phyloP scores from a whole-genome alignment of 192 early-diverging fungal genomes.

The Jimgerdemannia flammicorona region DNA sequence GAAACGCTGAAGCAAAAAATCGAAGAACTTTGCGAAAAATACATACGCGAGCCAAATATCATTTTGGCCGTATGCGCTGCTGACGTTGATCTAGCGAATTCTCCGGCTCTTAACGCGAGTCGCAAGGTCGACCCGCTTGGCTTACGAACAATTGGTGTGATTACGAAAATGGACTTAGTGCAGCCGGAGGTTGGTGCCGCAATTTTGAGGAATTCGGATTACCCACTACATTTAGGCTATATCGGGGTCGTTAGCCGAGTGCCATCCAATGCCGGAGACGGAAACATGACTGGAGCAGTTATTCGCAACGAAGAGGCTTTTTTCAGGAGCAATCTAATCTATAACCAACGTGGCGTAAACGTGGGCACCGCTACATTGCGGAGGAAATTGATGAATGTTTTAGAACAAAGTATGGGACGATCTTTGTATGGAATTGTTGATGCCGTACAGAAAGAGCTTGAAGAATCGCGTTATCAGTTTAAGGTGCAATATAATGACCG shows the following conservation, averaged over 20 bases:
- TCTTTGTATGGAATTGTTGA: slow-evolving; percentile 82
- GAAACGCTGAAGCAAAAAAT: slow-evolving; percentile 73
- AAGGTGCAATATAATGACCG: slow-evolving; percentile 99
- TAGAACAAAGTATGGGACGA: slow-evolving; percentile 90
- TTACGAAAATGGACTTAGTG: slow-evolving; percentile 88
- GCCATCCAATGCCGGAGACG: slow-evolving; percentile 22
- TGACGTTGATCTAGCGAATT: slow-evolving; percentile 86
- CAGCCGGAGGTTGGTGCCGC: slow-evolving; percentile 72
- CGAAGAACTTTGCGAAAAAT: slow-evolving; percentile 78
- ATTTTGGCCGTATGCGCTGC: slow-evolving; percentile 83
- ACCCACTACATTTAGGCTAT: slow-evolving; percentile 92
- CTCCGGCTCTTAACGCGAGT: slow-evolving; percentile 74
- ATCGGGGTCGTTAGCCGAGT: slow-evolving; percentile 94
- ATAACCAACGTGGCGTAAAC: slow-evolving; percentile 60
- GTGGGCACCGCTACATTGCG: slow-evolving; percentile 87
- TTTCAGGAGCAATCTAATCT: slow-evolving; percentile 50
- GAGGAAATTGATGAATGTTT: slow-evolving; percentile 80
- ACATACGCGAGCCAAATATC: slow-evolving; percentile 77
- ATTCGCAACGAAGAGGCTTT: slow-evolving; percentile 53
- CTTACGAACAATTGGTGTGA: slow-evolving; percentile 76
- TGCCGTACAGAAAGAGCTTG: slow-evolving; percentile 90
- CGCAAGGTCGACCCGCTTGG: slow-evolving; percentile 78
- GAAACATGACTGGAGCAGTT: slow-evolving; percentile 48
- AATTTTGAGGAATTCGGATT: slow-evolving; percentile 88
- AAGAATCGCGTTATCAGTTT: slow-evolving; percentile 95